Evolutionary conservation across 352 stramenopile species (phyloP).

Genomic region (Plasmopara viticola): DNA sequence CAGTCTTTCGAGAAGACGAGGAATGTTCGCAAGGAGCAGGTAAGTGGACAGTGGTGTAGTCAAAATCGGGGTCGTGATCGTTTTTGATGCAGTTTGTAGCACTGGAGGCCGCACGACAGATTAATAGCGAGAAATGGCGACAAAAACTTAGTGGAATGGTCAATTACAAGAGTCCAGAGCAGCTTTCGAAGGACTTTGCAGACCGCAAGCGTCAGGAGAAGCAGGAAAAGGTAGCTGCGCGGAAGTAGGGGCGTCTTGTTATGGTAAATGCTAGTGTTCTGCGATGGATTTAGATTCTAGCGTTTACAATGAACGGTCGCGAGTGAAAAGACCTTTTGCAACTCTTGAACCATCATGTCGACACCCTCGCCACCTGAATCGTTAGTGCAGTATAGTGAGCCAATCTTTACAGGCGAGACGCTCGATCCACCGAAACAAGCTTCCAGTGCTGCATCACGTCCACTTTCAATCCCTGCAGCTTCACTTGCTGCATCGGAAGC

Average conservation of each 20-base stretch:
- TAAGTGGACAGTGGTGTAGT: constrained; percentile 14
- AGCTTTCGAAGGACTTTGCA: constrained; percentile 42
- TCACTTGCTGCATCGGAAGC: constrained; percentile 21
- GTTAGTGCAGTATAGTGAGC: constrained; percentile 84
- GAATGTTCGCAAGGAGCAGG: constrained; percentile 40
- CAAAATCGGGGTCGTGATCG: neutral
- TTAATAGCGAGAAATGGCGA: constrained; percentile 49
- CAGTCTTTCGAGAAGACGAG: constrained; percentile 45
- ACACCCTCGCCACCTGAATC: constrained; percentile 71
- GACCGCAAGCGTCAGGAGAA: constrained; percentile 49
- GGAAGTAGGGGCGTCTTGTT: constrained; percentile 8
- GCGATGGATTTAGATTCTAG: neutral
- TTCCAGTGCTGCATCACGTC: constrained; percentile 9
- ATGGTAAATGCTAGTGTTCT: neutral
- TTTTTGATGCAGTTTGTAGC: constrained; percentile 27
- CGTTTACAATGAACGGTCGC: constrained; percentile 26
- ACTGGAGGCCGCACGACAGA: constrained; percentile 26
- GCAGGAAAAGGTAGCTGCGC: constrained; percentile 14
- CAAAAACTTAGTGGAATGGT: constrained; percentile 24
- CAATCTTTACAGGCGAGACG: constrained; percentile 87
- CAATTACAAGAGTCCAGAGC: constrained; percentile 54
- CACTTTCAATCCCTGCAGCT: constrained; percentile 17
- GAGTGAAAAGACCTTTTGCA: constrained; percentile 2
- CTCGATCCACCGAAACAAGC: constrained; percentile 51
- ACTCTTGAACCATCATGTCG: constrained; percentile 29